These are phyloP conservation scores for Stagonosporopsis vannaccii DNA, from an alignment of 2,329 filamentous ascomycete species.

Conservation along the genomic window DNA sequence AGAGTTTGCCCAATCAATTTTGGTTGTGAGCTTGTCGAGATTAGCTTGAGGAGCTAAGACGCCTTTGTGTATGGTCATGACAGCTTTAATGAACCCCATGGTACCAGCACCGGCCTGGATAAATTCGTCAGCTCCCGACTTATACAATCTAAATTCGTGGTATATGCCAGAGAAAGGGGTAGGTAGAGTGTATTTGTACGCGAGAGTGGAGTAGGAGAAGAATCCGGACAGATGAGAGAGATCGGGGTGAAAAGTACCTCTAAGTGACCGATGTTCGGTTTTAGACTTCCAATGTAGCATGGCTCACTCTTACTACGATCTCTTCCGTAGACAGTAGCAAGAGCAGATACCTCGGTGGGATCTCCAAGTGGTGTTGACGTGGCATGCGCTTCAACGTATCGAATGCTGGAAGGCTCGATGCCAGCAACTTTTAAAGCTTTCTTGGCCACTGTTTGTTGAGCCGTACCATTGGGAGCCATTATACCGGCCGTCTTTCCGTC, in stretches of 20 bases:
- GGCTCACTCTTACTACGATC: conserved; percentile 12
- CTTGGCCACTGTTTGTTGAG: conserved; percentile 36
- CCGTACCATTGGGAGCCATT: conserved; percentile 53
- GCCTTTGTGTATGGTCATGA: conserved; percentile 40
- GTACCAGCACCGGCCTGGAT: conserved; percentile 16
- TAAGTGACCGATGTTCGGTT: conserved; percentile 45
- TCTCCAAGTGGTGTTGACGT: conserved; percentile 65
- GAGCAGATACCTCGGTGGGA: conserved; percentile 35
- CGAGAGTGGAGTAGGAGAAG: not conserved
- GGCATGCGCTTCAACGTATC: conserved; percentile 56
- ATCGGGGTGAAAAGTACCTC: conserved; percentile 1
- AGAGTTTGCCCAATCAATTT: conserved; percentile 21
- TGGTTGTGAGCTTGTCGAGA: conserved; percentile 28
- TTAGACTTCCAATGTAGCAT: conserved; percentile 40
- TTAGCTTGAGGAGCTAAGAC: conserved; percentile 35
- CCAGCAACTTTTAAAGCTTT: conserved; percentile 47
- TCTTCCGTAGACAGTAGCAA: conserved; percentile 29
- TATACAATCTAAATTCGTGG: not conserved
- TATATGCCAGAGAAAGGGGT: not conserved
- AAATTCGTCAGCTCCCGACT: not conserved
- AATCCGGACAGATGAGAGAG: not conserved
- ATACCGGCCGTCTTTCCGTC: conserved; percentile 36
- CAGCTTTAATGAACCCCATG: conserved; percentile 35
- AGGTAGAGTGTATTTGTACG: not conserved
- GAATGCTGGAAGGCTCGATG: conserved; percentile 37